Evolutionary conservation across 495 filamentous ascomycete genomes (phyloP), one percentile per base, ranked within the genome.

Genomic region (Sordaria brevicollis): DNA sequence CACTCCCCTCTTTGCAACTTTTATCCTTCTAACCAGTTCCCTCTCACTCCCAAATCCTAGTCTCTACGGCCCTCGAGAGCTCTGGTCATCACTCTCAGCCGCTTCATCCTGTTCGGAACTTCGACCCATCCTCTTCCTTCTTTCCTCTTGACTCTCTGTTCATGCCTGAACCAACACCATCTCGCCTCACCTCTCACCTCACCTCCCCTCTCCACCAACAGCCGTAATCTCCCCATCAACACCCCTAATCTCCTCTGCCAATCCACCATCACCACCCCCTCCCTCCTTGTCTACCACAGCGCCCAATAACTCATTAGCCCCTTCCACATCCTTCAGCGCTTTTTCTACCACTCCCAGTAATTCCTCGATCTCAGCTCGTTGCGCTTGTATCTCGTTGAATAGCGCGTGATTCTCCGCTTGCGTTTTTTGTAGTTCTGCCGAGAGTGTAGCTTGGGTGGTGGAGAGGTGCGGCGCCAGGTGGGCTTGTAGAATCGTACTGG

Each of bases 351-450:
- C 82, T 5, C 75, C 81, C 38, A 95, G 75, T 66, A 97, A 76
- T 7, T 74, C 81, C 73, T 92, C 89, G 69, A 96, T 92, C 78
- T 96, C 92, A 49, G 82, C 79, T 38, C 91, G 82, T 82, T 97
- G 93, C 31, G 78, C 81, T 71, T 85, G 81, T 3, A 96, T 83
- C 25, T 84, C 85, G 67, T 83, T 81, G 65, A 89, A 85, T 2
- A 96, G 80, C 29, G 79, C 81, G 17, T 81, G 83, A 77, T 96
- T 96, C 72, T 89, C 82, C 1, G 80, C 73, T 74, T 93, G 87
- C 2, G 86, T 86, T 19, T 83, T 83, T 70, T 89, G 83, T 17
- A 96, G 84, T 84, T 9, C 82, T 80, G 70, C 90, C 87, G 66
- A 96, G 81, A 38, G 86, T 81, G 1, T 83, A 80, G 41, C n/a